Evolutionary conservation across 2,329 filamentous ascomycete genomes (phyloP), one percentile per base, ranked within the genome.

Genomic region (Aspergillus thermomutatus): DNA sequence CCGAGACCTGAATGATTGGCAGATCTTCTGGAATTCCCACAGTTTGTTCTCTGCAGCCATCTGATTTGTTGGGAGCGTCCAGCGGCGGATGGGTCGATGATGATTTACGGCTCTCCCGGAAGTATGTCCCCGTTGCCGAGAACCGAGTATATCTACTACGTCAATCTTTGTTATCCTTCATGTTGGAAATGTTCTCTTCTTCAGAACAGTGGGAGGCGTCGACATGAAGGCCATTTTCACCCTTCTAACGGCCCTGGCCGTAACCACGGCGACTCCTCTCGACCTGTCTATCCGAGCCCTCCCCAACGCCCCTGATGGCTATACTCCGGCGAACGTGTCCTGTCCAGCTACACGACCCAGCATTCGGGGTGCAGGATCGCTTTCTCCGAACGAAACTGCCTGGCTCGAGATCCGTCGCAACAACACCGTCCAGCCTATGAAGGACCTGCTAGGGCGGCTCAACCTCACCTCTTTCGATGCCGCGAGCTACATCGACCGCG

Each of bases 401-500:
- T 96, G 91, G 91, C 79, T 96, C 9, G 69, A 83, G 52, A 80
- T 79, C 59, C 83, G 92, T 56, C 83, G 90, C 60, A 83, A 84
- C 59, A 87, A 87, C 62, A 94, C 91, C 0, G 75, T 92, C 19
- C 75, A 84, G 8, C 85, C 90, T 10, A 87, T 96, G 82, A 82
- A 81, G 53, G 81, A 87, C 19, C 84, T 95, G 60, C 79, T 96
- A 47, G 78, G 78, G 23, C 83, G 87, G 49, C 80, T 89, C 66
- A 84, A 84, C 66, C 91, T 96, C 60, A 75, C 82, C n/a, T 84
- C 82, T 56, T 92, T 97, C 58, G 87, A 96, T 72, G 87, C 84
- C n/a, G 79, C 79, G 1, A 70, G 76, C 3, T 97, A 92, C 70
- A 85, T 97, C 64, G 80, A 86, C 55, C 76, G 75, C 0, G 71